Conservation (phyloP, 2,329 filamentous ascomycete genomes). For the Ophiostoma sp. region DNA sequence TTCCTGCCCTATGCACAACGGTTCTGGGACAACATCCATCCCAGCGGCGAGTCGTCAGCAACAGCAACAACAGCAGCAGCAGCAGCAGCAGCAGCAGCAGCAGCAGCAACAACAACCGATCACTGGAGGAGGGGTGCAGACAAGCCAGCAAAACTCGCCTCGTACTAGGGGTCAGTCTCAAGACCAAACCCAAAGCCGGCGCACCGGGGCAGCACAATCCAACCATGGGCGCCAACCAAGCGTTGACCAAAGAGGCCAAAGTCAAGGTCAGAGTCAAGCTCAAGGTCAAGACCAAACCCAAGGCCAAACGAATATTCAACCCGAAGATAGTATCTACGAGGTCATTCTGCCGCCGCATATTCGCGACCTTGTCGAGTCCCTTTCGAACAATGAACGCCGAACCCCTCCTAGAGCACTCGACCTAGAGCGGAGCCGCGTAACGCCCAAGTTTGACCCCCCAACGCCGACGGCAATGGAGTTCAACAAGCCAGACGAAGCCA, state of each 20-base stretch:
- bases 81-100: neutral
- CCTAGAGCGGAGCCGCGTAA: neutral
- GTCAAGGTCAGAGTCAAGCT: neutral
- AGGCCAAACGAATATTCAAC: neutral
- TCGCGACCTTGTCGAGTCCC: conserved; percentile 22
- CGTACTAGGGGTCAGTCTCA: too few species aligned
- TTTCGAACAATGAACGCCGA: neutral
- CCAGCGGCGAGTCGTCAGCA: neutral
- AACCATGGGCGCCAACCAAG: too few species aligned
- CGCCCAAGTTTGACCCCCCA: conserved; percentile 23
- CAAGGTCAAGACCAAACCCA: neutral
- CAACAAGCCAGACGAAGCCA: neutral
- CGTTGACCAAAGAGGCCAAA: neutral
- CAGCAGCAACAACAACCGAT: too few species aligned
- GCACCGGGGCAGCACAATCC: too few species aligned
- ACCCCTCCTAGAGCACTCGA: neutral
- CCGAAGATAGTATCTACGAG: conserved; percentile 22
- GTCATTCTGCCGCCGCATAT: conserved; percentile 23
- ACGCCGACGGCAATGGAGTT: conserved; percentile 27
- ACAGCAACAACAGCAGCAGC: too few species aligned
- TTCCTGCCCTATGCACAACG: conserved; percentile 18
- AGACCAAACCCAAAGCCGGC: too few species aligned
- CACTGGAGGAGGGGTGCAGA: too few species aligned
- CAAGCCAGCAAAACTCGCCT: too few species aligned
- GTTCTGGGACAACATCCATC: neutral